These are phyloP conservation scores for Silene vulgaris DNA, from an alignment of 179 eudicot species.

Conservation along the genomic window DNA sequence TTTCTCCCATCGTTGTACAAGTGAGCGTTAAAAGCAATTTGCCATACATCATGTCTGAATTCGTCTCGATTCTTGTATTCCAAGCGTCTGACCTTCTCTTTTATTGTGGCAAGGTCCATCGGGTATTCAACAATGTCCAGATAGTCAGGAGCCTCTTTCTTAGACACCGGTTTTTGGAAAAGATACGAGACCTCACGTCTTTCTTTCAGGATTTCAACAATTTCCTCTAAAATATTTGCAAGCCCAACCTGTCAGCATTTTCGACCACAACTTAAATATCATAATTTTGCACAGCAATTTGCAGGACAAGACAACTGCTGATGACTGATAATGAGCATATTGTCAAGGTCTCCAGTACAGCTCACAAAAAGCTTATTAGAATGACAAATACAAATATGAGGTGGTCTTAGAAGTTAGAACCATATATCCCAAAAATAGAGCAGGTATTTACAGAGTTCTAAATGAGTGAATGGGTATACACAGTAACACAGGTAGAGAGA, in stretches of 20 bases:
- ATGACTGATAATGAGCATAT: neutral
- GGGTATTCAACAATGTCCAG: slow-evolving; percentile 48
- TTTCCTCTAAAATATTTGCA: slow-evolving; percentile 68
- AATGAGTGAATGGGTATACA: too few relatives aligned
- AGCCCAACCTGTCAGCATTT: slow-evolving; percentile 60
- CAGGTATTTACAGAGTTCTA: too few relatives aligned
- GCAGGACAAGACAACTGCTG: neutral
- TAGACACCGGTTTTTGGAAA: slow-evolving; percentile 77
- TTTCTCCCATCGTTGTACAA: slow-evolving; percentile 68
- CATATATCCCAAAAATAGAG: too few relatives aligned
- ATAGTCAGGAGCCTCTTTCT: slow-evolving; percentile 95
- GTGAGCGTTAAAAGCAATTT: slow-evolving; percentile 72
- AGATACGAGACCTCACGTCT: slow-evolving; percentile 57
- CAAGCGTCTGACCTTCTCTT: slow-evolving; percentile 64
- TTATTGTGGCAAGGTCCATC: slow-evolving; percentile 86
- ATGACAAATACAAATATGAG: too few relatives aligned
- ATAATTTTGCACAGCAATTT: neutral
- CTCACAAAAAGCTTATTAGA: too few relatives aligned
- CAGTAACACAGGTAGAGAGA: too few relatives aligned
- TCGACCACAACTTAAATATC: neutral
- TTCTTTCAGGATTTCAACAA: slow-evolving; percentile 64
- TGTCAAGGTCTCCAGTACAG: neutral
- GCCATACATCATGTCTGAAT: slow-evolving; percentile 87
- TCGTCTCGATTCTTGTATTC: slow-evolving; percentile 66
- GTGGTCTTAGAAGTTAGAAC: too few relatives aligned